These are phyloP conservation scores for Spathaspora arborariae DNA, from an alignment of 805 yeast species.

Conservation along the genomic window DNA sequence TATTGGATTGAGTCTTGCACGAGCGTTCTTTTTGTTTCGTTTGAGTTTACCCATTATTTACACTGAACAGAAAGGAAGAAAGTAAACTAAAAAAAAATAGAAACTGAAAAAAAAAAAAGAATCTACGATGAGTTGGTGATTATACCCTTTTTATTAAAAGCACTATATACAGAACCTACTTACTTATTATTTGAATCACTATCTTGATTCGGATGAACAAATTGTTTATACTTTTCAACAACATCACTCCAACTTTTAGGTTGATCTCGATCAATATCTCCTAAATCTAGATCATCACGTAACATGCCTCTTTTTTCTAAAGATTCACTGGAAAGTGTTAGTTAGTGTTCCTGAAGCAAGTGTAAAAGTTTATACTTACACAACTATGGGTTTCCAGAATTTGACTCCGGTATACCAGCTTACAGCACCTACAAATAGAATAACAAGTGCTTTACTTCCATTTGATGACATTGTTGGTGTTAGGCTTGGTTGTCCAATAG, in stretches of 20 bases:
- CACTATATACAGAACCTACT: background rate
- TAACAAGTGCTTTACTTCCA: slow-evolving; percentile 17
- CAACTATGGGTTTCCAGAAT: slow-evolving; percentile 71
- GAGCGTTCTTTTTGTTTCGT: slow-evolving; percentile 46
- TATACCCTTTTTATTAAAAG: background rate
- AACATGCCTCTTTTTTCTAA: slow-evolving; percentile 62
- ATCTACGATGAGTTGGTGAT: background rate
- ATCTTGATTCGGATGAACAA: slow-evolving; percentile 24
- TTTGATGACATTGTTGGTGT: slow-evolving; percentile 6
- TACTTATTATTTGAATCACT: background rate
- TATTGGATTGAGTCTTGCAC: slow-evolving; percentile 34
- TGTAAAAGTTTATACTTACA: slow-evolving; percentile 38
- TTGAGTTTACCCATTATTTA: slow-evolving; percentile 84
- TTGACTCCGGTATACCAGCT: slow-evolving; percentile 51
- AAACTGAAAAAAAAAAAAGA: background rate
- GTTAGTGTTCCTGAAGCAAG: background rate
- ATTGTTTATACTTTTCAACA: slow-evolving; percentile 25
- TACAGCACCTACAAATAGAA: slow-evolving; percentile 17
- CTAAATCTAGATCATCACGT: slow-evolving; percentile 56
- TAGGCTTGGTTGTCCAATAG: background rate
- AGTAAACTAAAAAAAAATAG: background rate
- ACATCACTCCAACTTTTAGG: slow-evolving; percentile 40
- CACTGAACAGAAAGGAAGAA: too few species aligned
- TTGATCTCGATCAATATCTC: slow-evolving; percentile 33
- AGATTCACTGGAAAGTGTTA: slow-evolving; percentile 42